phyloP scores from a whole-genome alignment of 2,329 filamentous ascomycete genomes.

The Thermomyces lanuginosus region DNA sequence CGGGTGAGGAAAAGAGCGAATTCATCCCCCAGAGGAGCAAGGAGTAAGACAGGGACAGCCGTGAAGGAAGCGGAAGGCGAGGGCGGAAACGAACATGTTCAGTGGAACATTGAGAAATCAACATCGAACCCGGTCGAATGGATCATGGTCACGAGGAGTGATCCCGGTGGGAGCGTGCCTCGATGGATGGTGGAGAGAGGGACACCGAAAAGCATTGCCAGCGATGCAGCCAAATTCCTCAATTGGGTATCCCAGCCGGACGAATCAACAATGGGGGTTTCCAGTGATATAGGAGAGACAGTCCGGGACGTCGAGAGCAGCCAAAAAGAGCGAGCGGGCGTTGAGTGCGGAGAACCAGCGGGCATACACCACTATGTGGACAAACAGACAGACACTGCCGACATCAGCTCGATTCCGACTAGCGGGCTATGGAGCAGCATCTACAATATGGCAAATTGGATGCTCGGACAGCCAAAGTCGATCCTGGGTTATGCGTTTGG shows the following conservation, averaged over 20 bases:
- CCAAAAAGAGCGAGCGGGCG: too few species aligned
- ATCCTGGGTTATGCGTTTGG: slow-evolving; percentile 33
- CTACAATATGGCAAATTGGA: slow-evolving; percentile 18
- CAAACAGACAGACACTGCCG: slow-evolving; percentile 2
- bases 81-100: slow-evolving; percentile 17
- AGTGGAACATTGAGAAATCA: too few species aligned
- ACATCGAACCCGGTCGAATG: slow-evolving; percentile 65
- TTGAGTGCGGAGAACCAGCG: too few species aligned
- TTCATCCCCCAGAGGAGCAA: too few species aligned
- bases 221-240: slow-evolving; percentile 65
- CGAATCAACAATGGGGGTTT: slow-evolving; percentile 24
- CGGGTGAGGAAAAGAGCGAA: too few species aligned
- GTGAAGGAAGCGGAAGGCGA: slow-evolving; percentile 20
- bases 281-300: too few species aligned
- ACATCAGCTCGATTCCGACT: too few species aligned
- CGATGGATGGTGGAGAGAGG: slow-evolving; percentile 83
- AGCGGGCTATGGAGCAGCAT: slow-evolving; percentile 23
- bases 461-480: slow-evolving; percentile 37
- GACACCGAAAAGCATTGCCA: slow-evolving; percentile 63
- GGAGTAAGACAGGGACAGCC: slow-evolving; percentile 19
- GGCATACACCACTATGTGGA: too few species aligned
- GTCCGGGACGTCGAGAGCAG: too few species aligned
- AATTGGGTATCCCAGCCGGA: slow-evolving; percentile 52
- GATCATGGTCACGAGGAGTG: slow-evolving; percentile 83
- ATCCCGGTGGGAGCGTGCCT: slow-evolving; percentile 76